A percentile compares a stretch with the other conserved stretches of the same genome.
phyloP scores from a whole-genome alignment of 768 basidiomycete genomes.

The Pleurotus tuber-regium region DNA sequence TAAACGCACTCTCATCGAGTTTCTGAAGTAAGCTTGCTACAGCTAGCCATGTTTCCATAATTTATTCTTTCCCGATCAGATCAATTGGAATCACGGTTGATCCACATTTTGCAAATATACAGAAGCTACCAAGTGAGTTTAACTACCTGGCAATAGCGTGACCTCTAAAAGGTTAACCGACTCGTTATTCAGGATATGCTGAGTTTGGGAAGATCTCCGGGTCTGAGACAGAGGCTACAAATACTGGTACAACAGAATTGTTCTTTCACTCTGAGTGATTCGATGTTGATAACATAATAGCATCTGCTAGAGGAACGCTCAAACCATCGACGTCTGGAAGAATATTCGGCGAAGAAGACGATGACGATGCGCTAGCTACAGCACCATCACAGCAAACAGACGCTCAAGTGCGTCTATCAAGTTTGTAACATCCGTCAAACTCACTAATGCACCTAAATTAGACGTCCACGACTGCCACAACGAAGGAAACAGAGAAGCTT shows the following conservation, averaged over 20 bases:
- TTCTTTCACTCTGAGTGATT: not conserved
- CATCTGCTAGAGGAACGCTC: not conserved
- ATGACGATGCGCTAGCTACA: constrained; percentile 56
- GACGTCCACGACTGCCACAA: not conserved
- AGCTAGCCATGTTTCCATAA: not conserved
- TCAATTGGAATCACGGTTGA: constrained; percentile 76
- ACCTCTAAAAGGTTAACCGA: not conserved
- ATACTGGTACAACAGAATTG: constrained; percentile 9
- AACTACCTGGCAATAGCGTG: not conserved
- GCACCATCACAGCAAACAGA: constrained; percentile 42
- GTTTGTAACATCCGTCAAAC: not conserved
- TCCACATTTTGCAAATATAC: constrained; percentile 69
- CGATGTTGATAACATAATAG: too few relatives aligned
- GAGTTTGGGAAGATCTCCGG: constrained; percentile 60
- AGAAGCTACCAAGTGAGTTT: constrained; percentile 68
- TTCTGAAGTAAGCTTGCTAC: constrained; percentile 56
- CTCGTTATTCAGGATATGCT: constrained; percentile 54
- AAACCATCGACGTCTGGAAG: constrained; percentile 1
- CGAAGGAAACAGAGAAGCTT: not conserved
- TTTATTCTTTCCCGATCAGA: constrained; percentile 32
- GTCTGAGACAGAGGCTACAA: constrained; percentile 15
- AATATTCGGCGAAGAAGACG: constrained; percentile 45
- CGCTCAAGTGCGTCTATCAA: not conserved
- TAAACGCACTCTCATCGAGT: constrained; percentile 73
- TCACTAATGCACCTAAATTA: too few relatives aligned